Evolutionary conservation across 805 yeast genomes (phyloP).

Genomic region (Blastobotrys peoriensis): DNA sequence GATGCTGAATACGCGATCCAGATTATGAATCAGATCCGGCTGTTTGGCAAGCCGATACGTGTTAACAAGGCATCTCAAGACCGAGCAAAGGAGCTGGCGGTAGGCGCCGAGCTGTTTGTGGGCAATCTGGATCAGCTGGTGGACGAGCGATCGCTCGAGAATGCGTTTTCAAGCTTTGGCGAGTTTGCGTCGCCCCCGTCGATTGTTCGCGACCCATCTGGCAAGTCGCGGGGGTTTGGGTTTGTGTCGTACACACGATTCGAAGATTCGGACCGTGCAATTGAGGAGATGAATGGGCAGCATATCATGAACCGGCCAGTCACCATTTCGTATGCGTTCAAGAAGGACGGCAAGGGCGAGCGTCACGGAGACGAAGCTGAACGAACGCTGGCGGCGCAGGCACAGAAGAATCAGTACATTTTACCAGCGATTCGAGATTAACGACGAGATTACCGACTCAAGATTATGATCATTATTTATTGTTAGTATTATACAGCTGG

Average conservation of each 20-base stretch:
- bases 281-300: constrained; percentile 61
- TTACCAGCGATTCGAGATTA: constrained; percentile 2
- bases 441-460: no score
- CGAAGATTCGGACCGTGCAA: constrained; percentile 64
- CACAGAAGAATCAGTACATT: constrained; percentile 35
- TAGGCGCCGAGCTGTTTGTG: constrained; percentile 65
- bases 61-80: constrained; percentile 46
- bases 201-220: constrained; percentile 44
- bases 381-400: constrained; percentile 61
- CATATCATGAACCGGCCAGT: constrained; percentile 62
- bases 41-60: constrained; percentile 57
- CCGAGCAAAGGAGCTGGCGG: constrained; percentile 29
- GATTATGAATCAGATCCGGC: constrained; percentile 51
- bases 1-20: constrained; percentile 69
- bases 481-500: constrained; percentile 1
- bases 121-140: constrained; percentile 63
- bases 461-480: not conserved
- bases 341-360: constrained; percentile 49
- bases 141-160: constrained; percentile 50
- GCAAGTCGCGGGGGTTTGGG: constrained; percentile 57
- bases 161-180: constrained; percentile 68
- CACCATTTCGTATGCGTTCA: constrained; percentile 63
- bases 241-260: constrained; percentile 60
- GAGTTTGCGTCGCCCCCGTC: constrained; percentile 44
- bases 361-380: constrained; percentile 79